A percentile compares a stretch with the other conserved stretches of the same genome.
Conservation (phyloP, 2,329 filamentous ascomycete genomes). For the Aspergillus hortae region DNA sequence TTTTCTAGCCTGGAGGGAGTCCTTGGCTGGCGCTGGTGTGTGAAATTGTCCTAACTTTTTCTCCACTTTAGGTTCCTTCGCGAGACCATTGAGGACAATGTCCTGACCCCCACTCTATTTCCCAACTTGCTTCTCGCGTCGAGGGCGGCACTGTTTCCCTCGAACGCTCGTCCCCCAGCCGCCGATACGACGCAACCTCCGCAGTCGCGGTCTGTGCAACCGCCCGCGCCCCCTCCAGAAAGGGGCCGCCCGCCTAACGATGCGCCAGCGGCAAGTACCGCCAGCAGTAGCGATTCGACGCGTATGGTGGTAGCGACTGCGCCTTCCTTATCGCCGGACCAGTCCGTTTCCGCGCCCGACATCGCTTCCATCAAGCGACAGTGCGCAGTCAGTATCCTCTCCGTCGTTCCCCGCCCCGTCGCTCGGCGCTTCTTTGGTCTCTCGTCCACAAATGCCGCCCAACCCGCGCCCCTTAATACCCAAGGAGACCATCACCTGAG, state of each 20-base stretch:
- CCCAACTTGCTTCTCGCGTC: conserved; percentile 59
- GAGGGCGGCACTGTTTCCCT: conserved; percentile 79
- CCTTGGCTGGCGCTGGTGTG: conserved; percentile 3
- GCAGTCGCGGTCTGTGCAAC: conserved; percentile 21
- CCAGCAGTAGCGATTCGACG: conserved; percentile 17
- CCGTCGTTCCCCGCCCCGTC: conserved; percentile 42
- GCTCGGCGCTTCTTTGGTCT: conserved; percentile 44
- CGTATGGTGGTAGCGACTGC: conserved; percentile 10
- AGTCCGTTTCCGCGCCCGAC: conserved; percentile 25
- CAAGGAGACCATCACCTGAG: conserved; percentile 2
- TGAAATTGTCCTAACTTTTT: conserved; percentile 6
- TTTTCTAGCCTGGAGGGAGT: neutral
- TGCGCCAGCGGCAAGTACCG: conserved; percentile 16
- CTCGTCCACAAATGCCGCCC: conserved; percentile 8
- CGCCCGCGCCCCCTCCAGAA: conserved; percentile 15
- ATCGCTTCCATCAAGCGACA: conserved; percentile 41
- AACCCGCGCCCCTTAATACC: neutral
- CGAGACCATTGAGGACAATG: conserved; percentile 53
- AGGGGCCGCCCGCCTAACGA: conserved; percentile 13
- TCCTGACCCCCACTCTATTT: conserved; percentile 63
- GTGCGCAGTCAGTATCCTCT: conserved; percentile 42
- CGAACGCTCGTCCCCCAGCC: conserved; percentile 64
- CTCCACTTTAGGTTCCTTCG: conserved; percentile 39
- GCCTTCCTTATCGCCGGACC: conserved; percentile 16
- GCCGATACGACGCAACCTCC: conserved; percentile 27